These are phyloP conservation scores for Amylocystis lapponica DNA, from an alignment of 768 basidiomycete species.

Conservation along the genomic window DNA sequence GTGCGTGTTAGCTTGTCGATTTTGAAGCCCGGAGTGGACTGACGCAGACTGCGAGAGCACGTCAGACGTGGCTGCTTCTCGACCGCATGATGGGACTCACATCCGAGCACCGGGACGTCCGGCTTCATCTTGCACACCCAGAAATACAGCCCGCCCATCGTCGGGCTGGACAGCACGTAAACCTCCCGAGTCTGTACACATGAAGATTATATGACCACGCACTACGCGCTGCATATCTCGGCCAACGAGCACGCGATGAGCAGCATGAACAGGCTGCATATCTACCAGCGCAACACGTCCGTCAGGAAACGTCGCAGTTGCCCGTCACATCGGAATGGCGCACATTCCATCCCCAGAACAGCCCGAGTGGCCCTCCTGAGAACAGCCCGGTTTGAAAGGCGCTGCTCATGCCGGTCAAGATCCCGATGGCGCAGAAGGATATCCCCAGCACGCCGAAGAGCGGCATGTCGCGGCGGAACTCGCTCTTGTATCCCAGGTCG, in stretches of 20 bases:
- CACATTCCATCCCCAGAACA: conserved; percentile 64
- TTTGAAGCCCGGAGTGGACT: neutral
- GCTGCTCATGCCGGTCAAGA: conserved; percentile 55
- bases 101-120: conserved; percentile 45
- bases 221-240: conserved; percentile 57
- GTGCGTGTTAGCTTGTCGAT: neutral
- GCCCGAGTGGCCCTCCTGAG: conserved; percentile 50
- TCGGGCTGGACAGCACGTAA: conserved; percentile 29
- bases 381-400: conserved; percentile 56
- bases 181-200: neutral
- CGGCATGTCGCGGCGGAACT: conserved; percentile 56
- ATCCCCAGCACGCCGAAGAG: conserved; percentile 54
- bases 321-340: conserved; percentile 15
- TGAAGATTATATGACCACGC: conserved; percentile 14
- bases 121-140: conserved; percentile 62
- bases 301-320: too few relatives aligned
- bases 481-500: conserved; percentile 48
- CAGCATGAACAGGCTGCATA: conserved; percentile 55
- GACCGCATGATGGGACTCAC: conserved; percentile 24
- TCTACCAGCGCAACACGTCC: conserved; percentile 23
- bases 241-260: conserved; percentile 50
- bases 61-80: neutral
- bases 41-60: conserved; percentile 1
- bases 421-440: conserved; percentile 56
- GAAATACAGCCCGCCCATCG: conserved; percentile 56